Base-by-base conservation (phyloP, 192 early-diverging fungal species). In the Coemansia sp. region DNA sequence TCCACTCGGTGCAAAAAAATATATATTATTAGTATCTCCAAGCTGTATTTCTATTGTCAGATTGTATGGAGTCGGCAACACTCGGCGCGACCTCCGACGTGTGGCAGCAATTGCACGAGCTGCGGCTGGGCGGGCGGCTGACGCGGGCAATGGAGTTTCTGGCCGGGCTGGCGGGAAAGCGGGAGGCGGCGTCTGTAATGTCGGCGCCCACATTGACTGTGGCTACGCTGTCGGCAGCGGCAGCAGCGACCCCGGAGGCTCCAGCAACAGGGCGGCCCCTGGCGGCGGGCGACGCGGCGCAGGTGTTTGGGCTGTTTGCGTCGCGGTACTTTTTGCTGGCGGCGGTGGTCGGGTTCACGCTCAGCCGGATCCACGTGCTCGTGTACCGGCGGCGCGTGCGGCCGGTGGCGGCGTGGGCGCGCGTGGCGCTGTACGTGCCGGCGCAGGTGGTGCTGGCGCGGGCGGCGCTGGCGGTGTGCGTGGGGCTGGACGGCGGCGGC, bases 361-460 rank as follows among this genome's bases (percentile, higher is more conserved):
- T 77, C 35, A 77, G 67, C 52, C 58, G 73, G 29, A 63, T 77
- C 19, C 73, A 77, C 39, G 63, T 70, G 37, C 63, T 77, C 30
- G 73, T 77, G 22, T 62, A 63, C 21, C 52, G 73, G 29, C 73
- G 58, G 55, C 66, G 63, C 3, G 59, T 77, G 45, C 61, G 73
- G 38, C 55, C 73, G 13, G 43, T 77, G 29, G 61, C 55, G 0
- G 19, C 31, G 17, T 36, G 31, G 34, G 63, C 52, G 17, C 61
- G 73, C 9, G 36, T 70, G 14, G 67, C 62, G 13, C 37, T 77
- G 22, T 66, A 70, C n/a, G 14, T 48, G 21, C 73, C 73, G 5
- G 58, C 35, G 30, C 50, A 53, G 8, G 5, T 58, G 9, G 40
- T 77, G 48, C 22, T 77, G 46, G 17, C 50, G 31, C 61, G 63